phyloP scores from a whole-genome alignment of 2,329 filamentous ascomycete species.

The Aureobasidium sp. region DNA sequence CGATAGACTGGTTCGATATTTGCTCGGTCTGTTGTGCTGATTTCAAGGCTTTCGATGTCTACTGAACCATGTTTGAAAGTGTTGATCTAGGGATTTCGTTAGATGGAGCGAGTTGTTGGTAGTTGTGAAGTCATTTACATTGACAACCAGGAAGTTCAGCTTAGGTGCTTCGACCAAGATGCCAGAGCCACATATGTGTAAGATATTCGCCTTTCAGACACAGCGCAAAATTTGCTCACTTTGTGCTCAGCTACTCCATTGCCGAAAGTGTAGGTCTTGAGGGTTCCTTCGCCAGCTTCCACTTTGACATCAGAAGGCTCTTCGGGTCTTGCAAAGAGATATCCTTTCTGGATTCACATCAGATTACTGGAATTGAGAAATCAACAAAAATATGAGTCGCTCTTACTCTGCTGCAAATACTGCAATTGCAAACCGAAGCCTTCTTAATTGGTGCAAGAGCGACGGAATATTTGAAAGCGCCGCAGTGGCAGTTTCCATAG shows the following conservation, averaged over 20 bases:
- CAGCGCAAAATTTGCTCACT: not conserved
- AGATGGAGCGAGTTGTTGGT: not conserved
- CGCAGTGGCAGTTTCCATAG: conserved; percentile 5
- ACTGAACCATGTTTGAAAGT: not conserved
- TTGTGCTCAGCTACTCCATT: conserved; percentile 2
- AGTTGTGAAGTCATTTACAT: not conserved
- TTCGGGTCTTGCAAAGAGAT: not conserved
- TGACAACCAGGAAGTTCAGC: not conserved
- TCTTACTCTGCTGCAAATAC: conserved; percentile 7
- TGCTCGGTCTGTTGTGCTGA: not conserved
- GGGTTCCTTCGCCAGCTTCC: not conserved
- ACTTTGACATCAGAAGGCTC: not conserved
- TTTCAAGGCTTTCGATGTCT: not conserved
- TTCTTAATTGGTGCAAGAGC: not conserved
- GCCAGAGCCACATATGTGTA: not conserved
- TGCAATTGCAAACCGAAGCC: not conserved
- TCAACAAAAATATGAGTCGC: not conserved
- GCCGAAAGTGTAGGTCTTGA: not conserved
- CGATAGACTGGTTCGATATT: not conserved
- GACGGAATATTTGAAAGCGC: conserved; percentile 1
- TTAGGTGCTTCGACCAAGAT: not conserved
- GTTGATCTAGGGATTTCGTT: not conserved
- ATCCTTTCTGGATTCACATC: not conserved
- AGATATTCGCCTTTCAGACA: not conserved
- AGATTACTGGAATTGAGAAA: not conserved